phyloP scores from a whole-genome alignment of 257 asterid species.

The Solanum megistacrolobum region DNA sequence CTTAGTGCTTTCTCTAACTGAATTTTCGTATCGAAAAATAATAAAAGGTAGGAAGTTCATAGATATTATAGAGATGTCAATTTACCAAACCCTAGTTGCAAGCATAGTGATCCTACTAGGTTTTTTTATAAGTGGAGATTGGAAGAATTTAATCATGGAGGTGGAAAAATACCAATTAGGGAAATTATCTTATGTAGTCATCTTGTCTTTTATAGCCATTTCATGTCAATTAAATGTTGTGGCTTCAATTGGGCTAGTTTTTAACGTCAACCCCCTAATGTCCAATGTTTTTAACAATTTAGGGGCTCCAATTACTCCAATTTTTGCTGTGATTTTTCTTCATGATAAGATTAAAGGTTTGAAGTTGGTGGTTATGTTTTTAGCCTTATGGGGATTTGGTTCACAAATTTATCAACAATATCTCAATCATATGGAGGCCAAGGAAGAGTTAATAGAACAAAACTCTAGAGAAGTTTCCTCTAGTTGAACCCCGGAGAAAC shows the following conservation, averaged over 20 bases:
- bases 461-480: neutral
- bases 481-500: neutral
- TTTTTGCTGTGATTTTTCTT: constrained; percentile 42
- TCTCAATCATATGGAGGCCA: neutral
- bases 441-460: neutral
- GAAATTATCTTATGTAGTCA: constrained; percentile 35
- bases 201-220: constrained; percentile 39
- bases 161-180: constrained; percentile 41
- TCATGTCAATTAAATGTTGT: constrained; percentile 48
- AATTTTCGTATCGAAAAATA: constrained; percentile 29
- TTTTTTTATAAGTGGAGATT: constrained; percentile 47
- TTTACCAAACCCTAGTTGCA: constrained; percentile 32
- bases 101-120: constrained; percentile 20
- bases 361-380: constrained; percentile 44
- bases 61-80: constrained; percentile 24
- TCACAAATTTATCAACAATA: constrained; percentile 38
- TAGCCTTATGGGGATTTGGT: constrained; percentile 66
- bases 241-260: constrained; percentile 43
- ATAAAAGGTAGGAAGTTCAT: constrained; percentile 28
- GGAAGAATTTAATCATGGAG: constrained; percentile 32
- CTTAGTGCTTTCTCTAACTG: constrained; percentile 11
- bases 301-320: constrained; percentile 58
- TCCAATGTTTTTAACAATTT: constrained; percentile 52
- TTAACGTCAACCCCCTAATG: constrained; percentile 49
- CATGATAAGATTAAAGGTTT: constrained; percentile 40